Percentiles rank a stretch among this genome's conserved stretches.
phyloP scores from a whole-genome alignment of 225 moss, liverwort and hornwort genomes.

The Anthoceros angustus region DNA sequence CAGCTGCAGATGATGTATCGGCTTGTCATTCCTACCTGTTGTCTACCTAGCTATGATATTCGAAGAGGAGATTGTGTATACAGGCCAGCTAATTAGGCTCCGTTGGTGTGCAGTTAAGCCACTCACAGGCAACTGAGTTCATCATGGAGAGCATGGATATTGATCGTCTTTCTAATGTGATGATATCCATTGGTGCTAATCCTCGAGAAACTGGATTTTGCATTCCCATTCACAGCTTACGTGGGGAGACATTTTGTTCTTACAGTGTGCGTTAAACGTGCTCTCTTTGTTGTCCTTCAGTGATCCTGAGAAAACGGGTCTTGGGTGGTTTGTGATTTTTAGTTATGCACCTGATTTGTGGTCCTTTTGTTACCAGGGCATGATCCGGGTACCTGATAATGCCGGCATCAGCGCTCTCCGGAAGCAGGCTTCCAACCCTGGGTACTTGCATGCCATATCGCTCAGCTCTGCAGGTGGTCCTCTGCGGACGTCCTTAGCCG shows the following conservation, averaged over 20 bases:
- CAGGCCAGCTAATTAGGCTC: slow-evolving; percentile 7
- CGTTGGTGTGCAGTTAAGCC: slow-evolving; percentile 33
- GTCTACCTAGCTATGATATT: not conserved
- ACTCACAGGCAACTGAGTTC: slow-evolving; percentile 52
- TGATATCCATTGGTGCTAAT: slow-evolving; percentile 34
- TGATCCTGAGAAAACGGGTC: not conserved
- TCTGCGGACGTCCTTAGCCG: slow-evolving; percentile 39
- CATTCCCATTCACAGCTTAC: slow-evolving; percentile 43
- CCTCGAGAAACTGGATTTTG: slow-evolving; percentile 44
- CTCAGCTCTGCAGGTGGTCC: slow-evolving; percentile 52
- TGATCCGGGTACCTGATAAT: slow-evolving; percentile 40
- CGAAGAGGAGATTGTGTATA: not conserved
- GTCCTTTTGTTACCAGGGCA: slow-evolving; percentile 23
- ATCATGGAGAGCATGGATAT: slow-evolving; percentile 46
- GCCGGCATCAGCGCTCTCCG: slow-evolving; percentile 27
- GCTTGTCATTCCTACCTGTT: not conserved
- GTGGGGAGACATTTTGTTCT: slow-evolving; percentile 45
- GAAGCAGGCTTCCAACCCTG: slow-evolving; percentile 31
- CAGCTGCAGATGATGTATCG: not conserved
- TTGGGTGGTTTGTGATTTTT: not conserved
- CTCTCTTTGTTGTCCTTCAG: not conserved
- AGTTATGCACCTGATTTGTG: not conserved
- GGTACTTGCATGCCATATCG: slow-evolving; percentile 35
- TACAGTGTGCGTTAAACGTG: slow-evolving; percentile 23
- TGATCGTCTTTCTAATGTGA: slow-evolving; percentile 30